phyloP scores from a whole-genome alignment of 768 basidiomycete genomes.

The Calocybe cyanea region DNA sequence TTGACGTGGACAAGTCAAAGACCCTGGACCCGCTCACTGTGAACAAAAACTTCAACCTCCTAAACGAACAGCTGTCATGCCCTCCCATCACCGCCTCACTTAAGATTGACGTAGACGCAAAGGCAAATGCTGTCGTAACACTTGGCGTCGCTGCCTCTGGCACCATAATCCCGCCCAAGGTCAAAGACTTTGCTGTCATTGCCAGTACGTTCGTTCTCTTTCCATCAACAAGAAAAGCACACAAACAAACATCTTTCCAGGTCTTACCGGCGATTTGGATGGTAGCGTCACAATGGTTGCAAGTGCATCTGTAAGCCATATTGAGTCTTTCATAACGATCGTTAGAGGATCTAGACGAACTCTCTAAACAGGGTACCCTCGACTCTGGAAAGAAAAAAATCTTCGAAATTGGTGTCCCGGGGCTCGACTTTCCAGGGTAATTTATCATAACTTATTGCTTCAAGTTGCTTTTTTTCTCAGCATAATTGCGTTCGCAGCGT shows the following conservation, averaged over 20 bases:
- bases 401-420: constrained; percentile 40
- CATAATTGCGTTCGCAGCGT: constrained; percentile 26
- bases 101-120: constrained; percentile 17
- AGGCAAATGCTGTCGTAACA: constrained; percentile 23
- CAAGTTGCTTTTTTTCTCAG: not conserved
- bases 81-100: constrained; percentile 16
- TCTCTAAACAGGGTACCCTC: constrained; percentile 28
- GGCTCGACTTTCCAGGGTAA: constrained; percentile 47
- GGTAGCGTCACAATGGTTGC: constrained; percentile 35
- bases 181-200: constrained; percentile 31
- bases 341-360: not conserved
- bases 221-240: constrained; percentile 1
- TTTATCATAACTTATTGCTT: not conserved
- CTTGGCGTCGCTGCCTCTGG: constrained; percentile 24
- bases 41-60: constrained; percentile 25
- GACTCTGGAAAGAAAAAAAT: constrained; percentile 40
- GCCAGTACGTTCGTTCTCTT: constrained; percentile 23
- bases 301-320: constrained; percentile 27
- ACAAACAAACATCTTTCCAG: constrained; percentile 13
- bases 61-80: constrained; percentile 22
- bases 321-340: not conserved
- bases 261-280: constrained; percentile 33
- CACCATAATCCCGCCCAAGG: constrained; percentile 18
- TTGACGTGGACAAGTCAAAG: constrained; percentile 27
- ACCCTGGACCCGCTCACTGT: constrained; percentile 28